Evolutionary conservation across 1,139 yeast genomes (phyloP).

Genomic region (Taphrina communis): DNA sequence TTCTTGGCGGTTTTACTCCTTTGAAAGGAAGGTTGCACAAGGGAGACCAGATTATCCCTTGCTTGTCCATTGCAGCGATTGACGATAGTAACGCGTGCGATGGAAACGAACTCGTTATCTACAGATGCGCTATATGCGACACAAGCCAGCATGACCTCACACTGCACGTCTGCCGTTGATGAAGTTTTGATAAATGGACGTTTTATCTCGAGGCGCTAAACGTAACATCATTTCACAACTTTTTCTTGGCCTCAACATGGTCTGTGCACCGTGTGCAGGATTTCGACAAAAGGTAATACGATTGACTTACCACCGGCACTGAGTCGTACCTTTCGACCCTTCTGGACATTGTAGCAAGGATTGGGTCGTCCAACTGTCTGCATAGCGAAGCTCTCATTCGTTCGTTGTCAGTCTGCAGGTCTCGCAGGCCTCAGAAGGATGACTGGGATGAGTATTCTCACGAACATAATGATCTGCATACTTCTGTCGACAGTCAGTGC

Average conservation of each 20-base stretch:
- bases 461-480: background rate
- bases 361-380: too few species aligned
- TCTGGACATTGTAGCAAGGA: too few species aligned
- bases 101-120: too few species aligned
- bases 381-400: background rate
- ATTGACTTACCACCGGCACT: too few species aligned
- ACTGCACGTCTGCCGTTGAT: background rate
- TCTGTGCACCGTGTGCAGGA: background rate
- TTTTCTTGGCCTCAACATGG: slow-evolving; percentile 2
- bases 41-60: background rate
- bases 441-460: background rate
- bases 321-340: too few species aligned
- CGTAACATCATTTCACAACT: background rate
- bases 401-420: background rate
- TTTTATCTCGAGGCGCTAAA: slow-evolving; percentile 3
- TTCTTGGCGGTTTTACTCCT: slow-evolving; percentile 12
- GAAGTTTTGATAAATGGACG: background rate
- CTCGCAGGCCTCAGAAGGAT: background rate
- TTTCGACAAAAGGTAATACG: too few species aligned
- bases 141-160: background rate
- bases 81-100: too few species aligned
- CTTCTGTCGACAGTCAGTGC: background rate
- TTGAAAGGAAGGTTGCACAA: slow-evolving; percentile 1
- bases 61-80: background rate
- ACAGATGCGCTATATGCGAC: too few species aligned